Conservation (phyloP, 768 basidiomycete genomes). For the Sistotremastrum suecicum region DNA sequence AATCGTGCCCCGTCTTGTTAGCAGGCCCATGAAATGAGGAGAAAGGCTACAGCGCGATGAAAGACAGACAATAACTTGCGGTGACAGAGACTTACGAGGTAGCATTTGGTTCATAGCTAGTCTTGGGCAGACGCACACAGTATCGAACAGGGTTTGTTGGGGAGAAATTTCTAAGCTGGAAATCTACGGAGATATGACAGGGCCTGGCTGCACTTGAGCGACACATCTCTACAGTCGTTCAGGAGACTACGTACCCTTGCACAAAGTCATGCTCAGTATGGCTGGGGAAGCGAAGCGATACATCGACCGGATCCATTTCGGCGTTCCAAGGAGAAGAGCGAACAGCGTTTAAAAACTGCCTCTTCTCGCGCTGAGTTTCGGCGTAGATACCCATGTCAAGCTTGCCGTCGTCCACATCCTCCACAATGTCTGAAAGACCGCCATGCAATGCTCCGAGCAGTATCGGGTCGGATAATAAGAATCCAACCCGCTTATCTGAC, state of each 20-base stretch:
- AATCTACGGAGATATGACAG: too few species aligned
- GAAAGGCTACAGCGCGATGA: constrained; percentile 15
- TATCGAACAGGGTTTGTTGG: constrained; percentile 36
- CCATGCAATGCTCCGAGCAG: constrained; percentile 59
- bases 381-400: constrained; percentile 80
- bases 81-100: constrained; percentile 11
- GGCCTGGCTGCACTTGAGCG: background rate
- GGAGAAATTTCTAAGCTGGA: background rate
- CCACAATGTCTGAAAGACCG: constrained; percentile 44
- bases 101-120: constrained; percentile 19
- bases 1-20: constrained; percentile 49
- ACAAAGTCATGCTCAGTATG: constrained; percentile 50
- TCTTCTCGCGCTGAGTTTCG: constrained; percentile 68
- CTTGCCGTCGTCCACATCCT: constrained; percentile 45
- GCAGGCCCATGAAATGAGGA: constrained; percentile 50
- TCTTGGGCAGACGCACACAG: constrained; percentile 42
- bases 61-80: constrained; percentile 7
- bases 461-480: constrained; percentile 41
- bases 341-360: constrained; percentile 52
- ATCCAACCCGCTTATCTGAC: constrained; percentile 43
- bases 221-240: background rate
- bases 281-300: constrained; percentile 31
- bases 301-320: constrained; percentile 62
- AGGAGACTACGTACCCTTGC: constrained; percentile 38
- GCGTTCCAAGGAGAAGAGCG: constrained; percentile 59